Evolutionary conservation across 768 basidiomycete species (phyloP), one percentile per base, ranked within the genome.

Genomic region (Trametes coccinea): DNA sequence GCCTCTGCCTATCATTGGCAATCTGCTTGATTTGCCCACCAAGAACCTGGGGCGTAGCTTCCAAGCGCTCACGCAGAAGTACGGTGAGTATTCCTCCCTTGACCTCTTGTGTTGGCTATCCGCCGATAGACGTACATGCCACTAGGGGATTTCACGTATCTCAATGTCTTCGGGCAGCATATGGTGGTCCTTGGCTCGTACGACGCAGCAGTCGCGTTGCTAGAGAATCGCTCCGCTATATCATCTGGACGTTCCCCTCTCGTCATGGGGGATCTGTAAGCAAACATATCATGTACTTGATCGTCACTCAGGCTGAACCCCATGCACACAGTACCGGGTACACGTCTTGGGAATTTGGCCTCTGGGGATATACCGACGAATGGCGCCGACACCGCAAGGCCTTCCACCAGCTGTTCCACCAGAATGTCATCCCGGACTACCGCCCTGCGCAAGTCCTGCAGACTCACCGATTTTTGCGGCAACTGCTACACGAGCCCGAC

Each of bases 1-100:
- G 40, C 60, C 62, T 1, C 46, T 52, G 48, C 67, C 70, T 0
- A 44, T 73, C 29, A 30, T 73, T 1, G 72, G 72, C 6, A 72
- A 70, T 37, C 48, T 71, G 4, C 45, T 68, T 8, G 65, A 71
- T 37, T 58, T 69, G 40, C 68, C 70, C 3, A 47, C 54, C n/a
- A 59, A 63, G n/a, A 17, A 67, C 7, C 52, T 60, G 4, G 67
- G 63, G 29, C 53, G 37, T 11, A 53, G 46, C 9, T 57, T 58
- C n/a, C 13, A 37, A 2, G 51, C 51, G 5, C 37, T 62, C 17
- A 39, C 51, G 1, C 13, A 44, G 14, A 58, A 58, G 40, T 53
- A 49, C 22, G 61, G 61, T 58, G 30, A 16, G 61, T 57, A 40
- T 27, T 27, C 31, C 27, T 22, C 16, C 30, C 13, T n/a, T 33